Evolutionary conservation across 345 rosid species (phyloP), one percentile per base, ranked within the genome.

Genomic region (Gossypium bickii): DNA sequence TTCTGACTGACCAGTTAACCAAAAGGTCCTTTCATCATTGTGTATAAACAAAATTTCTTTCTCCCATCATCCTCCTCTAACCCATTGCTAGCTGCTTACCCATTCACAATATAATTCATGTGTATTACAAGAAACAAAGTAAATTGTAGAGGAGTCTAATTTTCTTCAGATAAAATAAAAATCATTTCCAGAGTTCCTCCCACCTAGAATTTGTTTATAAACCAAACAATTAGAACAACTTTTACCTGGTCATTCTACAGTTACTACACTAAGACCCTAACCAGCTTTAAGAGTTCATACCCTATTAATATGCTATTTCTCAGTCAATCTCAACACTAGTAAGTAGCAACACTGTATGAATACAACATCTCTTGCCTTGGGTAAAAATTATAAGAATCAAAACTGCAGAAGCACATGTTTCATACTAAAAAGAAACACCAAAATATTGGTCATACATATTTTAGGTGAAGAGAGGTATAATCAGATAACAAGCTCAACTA

Each of bases 401-500:
- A 9, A 48, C 38, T 15, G 71, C 56, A 67, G 20, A 67, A 67
- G 25, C 56, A 24, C 43, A 67, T 45, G 53, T 47, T 45, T 67
- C 53, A 67, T 45, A 13, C 34, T 12, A 44, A 68, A 58, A 48
- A 43, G 16, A 11, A 20, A 68, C 43, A 48, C 72, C 41, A 24
- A 24, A 67, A 24, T 13, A 24, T 67, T 47, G 56, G 38, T 13
- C 34, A 22, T 48, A 45, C 12, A 11, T 12, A 10, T 17, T 22
- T 45, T 67, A 65, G 22, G 18, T n/a, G 20, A 44, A 43, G 70
- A 43, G 16, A 66, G 53, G 34, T 67, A 15, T 68, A 41, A 25
- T 25, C 72, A 16, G 72, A 68, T 68, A 68, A 25, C 58, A 66
- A 20, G n/a, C 22, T 10, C 67, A 63, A 22, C 47, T 9, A 38